Conservation (phyloP, 2,329 filamentous ascomycete species). For the Xenoacremonium recifei region DNA sequence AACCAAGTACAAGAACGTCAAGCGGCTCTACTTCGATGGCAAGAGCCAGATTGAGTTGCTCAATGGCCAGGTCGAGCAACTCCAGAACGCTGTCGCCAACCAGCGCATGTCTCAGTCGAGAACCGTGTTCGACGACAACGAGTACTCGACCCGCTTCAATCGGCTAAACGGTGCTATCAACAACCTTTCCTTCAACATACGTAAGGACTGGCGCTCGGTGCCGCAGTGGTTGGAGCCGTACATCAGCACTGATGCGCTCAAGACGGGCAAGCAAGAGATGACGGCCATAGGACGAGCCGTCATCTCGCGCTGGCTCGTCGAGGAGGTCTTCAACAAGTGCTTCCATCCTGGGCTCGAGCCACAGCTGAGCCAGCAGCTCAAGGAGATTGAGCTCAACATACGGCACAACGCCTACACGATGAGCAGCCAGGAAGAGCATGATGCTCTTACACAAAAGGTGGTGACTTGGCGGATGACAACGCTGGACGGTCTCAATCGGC, state of each 20-base stretch:
- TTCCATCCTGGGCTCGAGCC: constrained; percentile 89
- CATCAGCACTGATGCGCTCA: constrained; percentile 81
- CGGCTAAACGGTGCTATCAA: constrained; percentile 91
- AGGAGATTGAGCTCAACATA: constrained; percentile 85
- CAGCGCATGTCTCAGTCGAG: constrained; percentile 93
- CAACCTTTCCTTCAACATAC: constrained; percentile 92
- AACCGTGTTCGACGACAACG: constrained; percentile 91
- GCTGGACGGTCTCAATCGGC: constrained; percentile 79
- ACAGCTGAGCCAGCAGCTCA: constrained; percentile 73
- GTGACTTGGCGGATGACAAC: constrained; percentile 93
- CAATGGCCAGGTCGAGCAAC: constrained; percentile 82
- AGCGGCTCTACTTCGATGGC: constrained; percentile 95
- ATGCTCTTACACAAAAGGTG: constrained; percentile 82
- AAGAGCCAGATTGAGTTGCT: constrained; percentile 89
- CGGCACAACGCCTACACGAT: constrained; percentile 72
- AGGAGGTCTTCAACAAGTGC: constrained; percentile 86
- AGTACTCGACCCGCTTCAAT: constrained; percentile 86
- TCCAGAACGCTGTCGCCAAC: constrained; percentile 97
- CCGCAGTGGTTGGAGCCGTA: constrained; percentile 77
- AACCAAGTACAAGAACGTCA: constrained; percentile 96
- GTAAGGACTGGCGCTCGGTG: constrained; percentile 86
- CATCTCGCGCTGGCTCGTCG: constrained; percentile 85
- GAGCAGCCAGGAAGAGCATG: constrained; percentile 80
- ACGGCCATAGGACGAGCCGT: constrained; percentile 88
- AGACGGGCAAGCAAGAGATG: constrained; percentile 95